phyloP scores from a whole-genome alignment of 2,329 filamentous ascomycete species.

The Ceratocystis colombiana region DNA sequence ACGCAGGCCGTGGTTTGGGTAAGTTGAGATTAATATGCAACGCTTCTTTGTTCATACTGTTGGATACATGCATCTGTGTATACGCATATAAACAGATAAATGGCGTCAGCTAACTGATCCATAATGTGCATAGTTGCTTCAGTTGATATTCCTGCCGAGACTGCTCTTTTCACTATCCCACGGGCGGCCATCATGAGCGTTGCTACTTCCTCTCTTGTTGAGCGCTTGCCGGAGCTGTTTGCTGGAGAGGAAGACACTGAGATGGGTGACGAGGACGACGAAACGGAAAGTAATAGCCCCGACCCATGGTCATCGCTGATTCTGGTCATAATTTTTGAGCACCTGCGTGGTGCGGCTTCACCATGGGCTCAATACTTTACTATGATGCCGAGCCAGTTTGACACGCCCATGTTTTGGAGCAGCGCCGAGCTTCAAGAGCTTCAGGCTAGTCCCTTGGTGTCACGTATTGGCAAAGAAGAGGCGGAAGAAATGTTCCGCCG shows the following conservation, averaged over 20 bases:
- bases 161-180: conserved; percentile 71
- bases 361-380: conserved; percentile 69
- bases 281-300: conserved; percentile 32
- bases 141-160: conserved; percentile 59
- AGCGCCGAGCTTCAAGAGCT: conserved; percentile 58
- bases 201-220: conserved; percentile 59
- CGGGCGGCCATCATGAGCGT: conserved; percentile 59
- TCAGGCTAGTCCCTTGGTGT: conserved; percentile 64
- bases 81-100: not conserved
- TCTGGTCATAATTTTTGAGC: conserved; percentile 71
- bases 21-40: conserved; percentile 26
- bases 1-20: conserved; percentile 49
- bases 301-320: conserved; percentile 55
- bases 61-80: not conserved
- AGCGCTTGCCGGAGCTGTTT: conserved; percentile 47
- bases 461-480: conserved; percentile 63
- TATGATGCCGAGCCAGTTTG: conserved; percentile 60
- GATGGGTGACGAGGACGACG: conserved; percentile 32
- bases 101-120: not conserved
- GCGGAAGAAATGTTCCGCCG: conserved; percentile 59
- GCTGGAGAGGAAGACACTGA: conserved; percentile 32
- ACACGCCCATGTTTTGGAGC: conserved; percentile 87
- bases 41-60: not conserved
- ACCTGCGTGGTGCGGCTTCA: conserved; percentile 48
- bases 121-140: conserved; percentile 49